Percentiles rank a stretch among this genome's conserved stretches.
Evolutionary conservation across 257 asterid species (phyloP).

Genomic region (Marsdenia floribunda): DNA sequence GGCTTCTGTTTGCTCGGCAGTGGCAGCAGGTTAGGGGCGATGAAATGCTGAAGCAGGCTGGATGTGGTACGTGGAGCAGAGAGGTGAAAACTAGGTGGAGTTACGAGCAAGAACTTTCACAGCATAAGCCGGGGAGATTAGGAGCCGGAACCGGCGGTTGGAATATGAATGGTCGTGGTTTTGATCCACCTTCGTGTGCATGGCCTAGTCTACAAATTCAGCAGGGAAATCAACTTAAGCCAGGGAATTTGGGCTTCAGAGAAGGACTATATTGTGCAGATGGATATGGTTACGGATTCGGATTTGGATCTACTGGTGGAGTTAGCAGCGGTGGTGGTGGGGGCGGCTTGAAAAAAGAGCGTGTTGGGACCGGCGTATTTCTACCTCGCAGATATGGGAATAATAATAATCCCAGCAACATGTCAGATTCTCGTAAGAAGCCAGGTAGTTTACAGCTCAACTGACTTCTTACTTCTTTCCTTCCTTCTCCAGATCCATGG

Average conservation of each 20-base stretch:
- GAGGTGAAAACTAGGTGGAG: conserved; percentile 16
- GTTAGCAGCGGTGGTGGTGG: conserved; percentile 5
- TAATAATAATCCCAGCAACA: conserved; percentile 5
- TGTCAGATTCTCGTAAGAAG: conserved; percentile 46
- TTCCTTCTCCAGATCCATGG: neutral
- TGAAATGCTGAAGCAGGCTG: conserved; percentile 31
- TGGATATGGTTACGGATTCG: conserved; percentile 21
- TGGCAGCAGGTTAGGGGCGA: conserved; percentile 15
- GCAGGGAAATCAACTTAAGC: conserved; percentile 2
- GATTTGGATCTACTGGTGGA: conserved; percentile 17
- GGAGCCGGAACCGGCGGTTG: conserved; percentile 3
- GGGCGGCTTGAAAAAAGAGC: conserved; percentile 28
- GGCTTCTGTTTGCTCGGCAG: too few relatives aligned
- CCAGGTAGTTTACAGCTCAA: conserved; percentile 41
- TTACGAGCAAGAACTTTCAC: conserved; percentile 23
- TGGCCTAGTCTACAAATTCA: conserved; percentile 28
- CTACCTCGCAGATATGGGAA: conserved; percentile 53
- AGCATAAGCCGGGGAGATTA: neutral
- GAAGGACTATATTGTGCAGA: neutral
- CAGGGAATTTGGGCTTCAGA: neutral
- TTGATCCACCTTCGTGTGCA: neutral
- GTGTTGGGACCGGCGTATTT: conserved; percentile 84
- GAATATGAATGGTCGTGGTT: neutral
- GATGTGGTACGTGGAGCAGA: conserved; percentile 32
- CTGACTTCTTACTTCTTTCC: neutral